Percentiles rank a stretch among this genome's conserved stretches.
These are phyloP conservation scores for Phylloboletellus chloephorus DNA, from an alignment of 1,284 basidiomycete species.

Conservation along the genomic window DNA sequence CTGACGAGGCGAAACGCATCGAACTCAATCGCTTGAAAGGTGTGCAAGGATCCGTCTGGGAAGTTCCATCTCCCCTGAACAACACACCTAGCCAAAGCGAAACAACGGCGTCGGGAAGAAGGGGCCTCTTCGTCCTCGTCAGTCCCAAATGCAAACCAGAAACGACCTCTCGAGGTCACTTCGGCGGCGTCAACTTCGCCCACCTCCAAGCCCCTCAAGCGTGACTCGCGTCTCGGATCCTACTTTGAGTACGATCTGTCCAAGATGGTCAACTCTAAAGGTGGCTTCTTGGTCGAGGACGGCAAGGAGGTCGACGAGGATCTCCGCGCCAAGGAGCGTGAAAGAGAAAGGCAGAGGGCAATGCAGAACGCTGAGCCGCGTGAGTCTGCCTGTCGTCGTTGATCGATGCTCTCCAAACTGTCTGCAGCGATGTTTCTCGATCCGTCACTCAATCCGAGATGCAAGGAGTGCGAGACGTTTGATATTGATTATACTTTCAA, in stretches of 20 bases:
- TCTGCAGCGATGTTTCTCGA: constrained; percentile 62
- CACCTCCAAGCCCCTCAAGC: constrained; percentile 58
- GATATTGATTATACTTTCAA: constrained; percentile 81
- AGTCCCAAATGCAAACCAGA: constrained; percentile 50
- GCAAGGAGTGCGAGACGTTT: constrained; percentile 74
- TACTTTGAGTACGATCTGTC: constrained; percentile 97
- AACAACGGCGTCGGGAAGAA: constrained; percentile 53
- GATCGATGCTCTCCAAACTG: constrained; percentile 1
- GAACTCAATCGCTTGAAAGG: constrained; percentile 51
- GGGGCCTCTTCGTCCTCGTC: constrained; percentile 45
- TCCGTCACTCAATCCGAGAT: constrained; percentile 69
- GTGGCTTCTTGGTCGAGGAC: constrained; percentile 86
- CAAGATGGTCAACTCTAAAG: constrained; percentile 93
- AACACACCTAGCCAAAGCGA: constrained; percentile 46
- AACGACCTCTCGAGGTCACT: constrained; percentile 46
- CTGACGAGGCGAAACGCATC: constrained; percentile 35
- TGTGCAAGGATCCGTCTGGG: constrained; percentile 18
- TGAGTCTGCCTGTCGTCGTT: constrained; percentile 36
- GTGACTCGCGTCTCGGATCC: constrained; percentile 70
- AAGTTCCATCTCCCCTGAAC: constrained; percentile 11
- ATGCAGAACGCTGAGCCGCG: constrained; percentile 67
- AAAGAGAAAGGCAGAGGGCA: constrained; percentile 66
- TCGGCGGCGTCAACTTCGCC: constrained; percentile 56
- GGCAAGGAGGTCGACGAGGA: constrained; percentile 71
- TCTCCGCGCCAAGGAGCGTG: constrained; percentile 64